Conservation (phyloP, 768 basidiomycete genomes). For the Boletus sp. region DNA sequence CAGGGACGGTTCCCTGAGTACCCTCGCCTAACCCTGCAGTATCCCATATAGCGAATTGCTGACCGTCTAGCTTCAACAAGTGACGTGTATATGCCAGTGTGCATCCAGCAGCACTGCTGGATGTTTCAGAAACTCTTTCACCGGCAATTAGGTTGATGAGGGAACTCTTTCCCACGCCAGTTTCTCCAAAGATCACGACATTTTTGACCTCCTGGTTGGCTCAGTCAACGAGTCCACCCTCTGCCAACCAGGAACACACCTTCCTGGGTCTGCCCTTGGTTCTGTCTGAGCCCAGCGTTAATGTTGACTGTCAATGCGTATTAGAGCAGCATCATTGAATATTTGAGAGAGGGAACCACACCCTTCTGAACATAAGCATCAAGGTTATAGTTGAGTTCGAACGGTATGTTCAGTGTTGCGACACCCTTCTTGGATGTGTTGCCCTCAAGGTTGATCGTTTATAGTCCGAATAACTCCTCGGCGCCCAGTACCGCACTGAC, state of each 20-base stretch:
- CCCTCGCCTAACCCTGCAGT: constrained; percentile 28
- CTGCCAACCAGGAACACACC: constrained; percentile 2
- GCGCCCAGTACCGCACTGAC: constrained; percentile 7
- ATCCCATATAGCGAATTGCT: constrained; percentile 22
- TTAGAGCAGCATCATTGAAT: not conserved
- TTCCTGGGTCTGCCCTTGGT: not conserved
- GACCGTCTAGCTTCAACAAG: constrained; percentile 8
- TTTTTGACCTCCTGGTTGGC: constrained; percentile 11
- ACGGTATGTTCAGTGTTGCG: not conserved
- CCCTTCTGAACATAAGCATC: constrained; percentile 6
- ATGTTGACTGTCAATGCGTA: constrained; percentile 3
- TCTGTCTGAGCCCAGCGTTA: not conserved
- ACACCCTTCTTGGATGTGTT: not conserved
- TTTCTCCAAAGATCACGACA: constrained; percentile 22
- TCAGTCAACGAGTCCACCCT: not conserved
- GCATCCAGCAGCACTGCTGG: constrained; percentile 23
- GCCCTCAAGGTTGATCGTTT: constrained; percentile 7
- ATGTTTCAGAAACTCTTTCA: constrained; percentile 9
- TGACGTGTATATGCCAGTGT: constrained; percentile 10
- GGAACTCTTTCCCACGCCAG: constrained; percentile 25
- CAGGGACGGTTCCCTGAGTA: constrained; percentile 18
- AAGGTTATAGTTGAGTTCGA: not conserved
- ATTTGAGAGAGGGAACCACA: not conserved
- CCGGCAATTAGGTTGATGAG: constrained; percentile 22
- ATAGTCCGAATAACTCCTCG: constrained; percentile 1